phyloP scores from a whole-genome alignment of 768 basidiomycete species.

The Leccinum olivaceopallidum region DNA sequence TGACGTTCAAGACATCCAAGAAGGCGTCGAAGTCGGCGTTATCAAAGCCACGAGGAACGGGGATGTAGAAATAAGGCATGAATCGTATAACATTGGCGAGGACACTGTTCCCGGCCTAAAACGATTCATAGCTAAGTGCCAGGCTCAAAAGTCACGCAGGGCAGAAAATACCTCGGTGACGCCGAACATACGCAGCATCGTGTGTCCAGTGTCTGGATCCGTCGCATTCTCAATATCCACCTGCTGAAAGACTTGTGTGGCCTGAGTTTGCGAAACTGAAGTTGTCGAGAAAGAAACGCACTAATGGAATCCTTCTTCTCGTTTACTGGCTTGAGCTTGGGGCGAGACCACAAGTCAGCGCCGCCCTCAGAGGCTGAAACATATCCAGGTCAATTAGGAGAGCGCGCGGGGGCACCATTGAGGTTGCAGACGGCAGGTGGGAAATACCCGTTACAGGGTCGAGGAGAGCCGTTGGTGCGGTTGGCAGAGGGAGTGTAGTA shows the following conservation, averaged over 20 bases:
- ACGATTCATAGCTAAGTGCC: slow-evolving; percentile 3
- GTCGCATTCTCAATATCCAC: slow-evolving; percentile 84
- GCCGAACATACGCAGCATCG: slow-evolving; percentile 77
- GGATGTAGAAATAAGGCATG: slow-evolving; percentile 90
- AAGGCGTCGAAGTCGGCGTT: slow-evolving; percentile 68
- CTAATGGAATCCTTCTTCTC: slow-evolving; percentile 67
- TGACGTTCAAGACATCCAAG: slow-evolving; percentile 70
- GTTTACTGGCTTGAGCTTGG: slow-evolving; percentile 54
- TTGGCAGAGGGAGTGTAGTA: too few relatives aligned
- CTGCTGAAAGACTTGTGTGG: slow-evolving; percentile 82
- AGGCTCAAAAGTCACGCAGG: neutral
- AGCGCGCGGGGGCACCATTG: neutral
- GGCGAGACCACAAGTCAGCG: slow-evolving; percentile 72
- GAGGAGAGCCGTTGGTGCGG: too few relatives aligned
- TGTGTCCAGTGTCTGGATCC: slow-evolving; percentile 40
- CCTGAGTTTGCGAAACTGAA: neutral
- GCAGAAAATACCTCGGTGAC: slow-evolving; percentile 70
- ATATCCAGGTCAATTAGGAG: slow-evolving; percentile 2
- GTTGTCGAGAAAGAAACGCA: slow-evolving; percentile 33
- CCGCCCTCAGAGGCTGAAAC: slow-evolving; percentile 71
- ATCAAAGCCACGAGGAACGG: slow-evolving; percentile 81
- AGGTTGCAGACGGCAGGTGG: too few relatives aligned
- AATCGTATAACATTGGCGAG: slow-evolving; percentile 82
- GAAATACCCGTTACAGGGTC: too few relatives aligned
- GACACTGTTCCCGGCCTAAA: slow-evolving; percentile 84